A percentile compares a stretch with the other conserved stretches of the same genome.
phyloP scores from a whole-genome alignment of 176 grass and related monocot genomes.

The Carex littledalei region DNA sequence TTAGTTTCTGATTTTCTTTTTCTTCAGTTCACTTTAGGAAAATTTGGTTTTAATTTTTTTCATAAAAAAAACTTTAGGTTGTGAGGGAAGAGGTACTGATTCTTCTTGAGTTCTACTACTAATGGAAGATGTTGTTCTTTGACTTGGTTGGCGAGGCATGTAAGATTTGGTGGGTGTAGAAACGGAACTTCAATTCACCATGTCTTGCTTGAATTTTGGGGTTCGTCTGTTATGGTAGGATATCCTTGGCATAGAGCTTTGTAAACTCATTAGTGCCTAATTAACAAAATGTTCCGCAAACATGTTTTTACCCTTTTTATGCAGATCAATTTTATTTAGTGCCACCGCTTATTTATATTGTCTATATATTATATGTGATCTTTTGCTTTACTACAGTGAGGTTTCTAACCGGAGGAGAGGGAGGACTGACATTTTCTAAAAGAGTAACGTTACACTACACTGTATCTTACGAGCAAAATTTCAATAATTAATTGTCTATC shows the following conservation, averaged over 20 bases:
- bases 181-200: constrained; percentile 1
- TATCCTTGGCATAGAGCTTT: constrained; percentile 14
- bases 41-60: neutral
- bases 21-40: neutral
- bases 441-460: neutral
- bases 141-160: constrained; percentile 9
- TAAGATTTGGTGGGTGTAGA: constrained; percentile 15
- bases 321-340: neutral
- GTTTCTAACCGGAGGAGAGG: neutral
- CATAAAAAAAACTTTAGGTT: neutral
- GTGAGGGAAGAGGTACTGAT: constrained; percentile 12
- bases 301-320: neutral
- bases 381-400: neutral
- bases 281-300: neutral
- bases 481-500: neutral
- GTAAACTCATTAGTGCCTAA: constrained; percentile 1
- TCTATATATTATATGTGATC: neutral
- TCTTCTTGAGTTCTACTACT: constrained; percentile 19
- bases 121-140: constrained; percentile 1
- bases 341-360: neutral
- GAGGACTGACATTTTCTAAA: neutral
- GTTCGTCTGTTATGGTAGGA: neutral
- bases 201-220: constrained; percentile 27
- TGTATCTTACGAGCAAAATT: neutral
- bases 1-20: constrained; percentile 10